Evolutionary conservation across 768 basidiomycete species (phyloP), one percentile per base, ranked within the genome.

Genomic region (Tulasnella sp.): DNA sequence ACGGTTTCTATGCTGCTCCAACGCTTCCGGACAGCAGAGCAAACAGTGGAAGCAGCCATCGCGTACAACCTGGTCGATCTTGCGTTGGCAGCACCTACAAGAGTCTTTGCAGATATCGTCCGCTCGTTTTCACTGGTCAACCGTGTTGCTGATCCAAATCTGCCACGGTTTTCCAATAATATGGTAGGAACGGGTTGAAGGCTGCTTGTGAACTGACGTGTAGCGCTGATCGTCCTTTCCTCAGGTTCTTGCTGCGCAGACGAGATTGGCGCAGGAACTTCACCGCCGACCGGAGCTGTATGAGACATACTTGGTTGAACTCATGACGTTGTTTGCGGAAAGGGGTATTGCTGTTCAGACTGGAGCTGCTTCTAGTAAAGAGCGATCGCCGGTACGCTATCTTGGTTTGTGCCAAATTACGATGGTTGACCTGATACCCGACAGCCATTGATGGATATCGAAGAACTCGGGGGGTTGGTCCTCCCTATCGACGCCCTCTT

Each of bases 1-100:
- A 92, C 90, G 2, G 80, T 92, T 12, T 92, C 91, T 0, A 94
- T 96, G 90, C 72, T 97, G 8, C 70, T 96, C 36, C 93, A 96
- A 69, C 79, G 90, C 5, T 72, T 94, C 19, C 79, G 86, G 23
- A 80, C 81, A 19, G 85, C 87, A 2, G 93, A 96, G 63, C 83
- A 88, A 0, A 80, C 82, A 0, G 85, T 90, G 14, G 91, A 97
- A 68, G 87, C 91, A 23, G 85, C 87, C 0, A 93, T 96, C 59
- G 84, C 90, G 2, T 85, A 86, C 65, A 93, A 91, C 65, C 75
- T 98, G 11, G 91, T 93, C 6, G 89, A 93, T 59, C 74, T 98
- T 15, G 92, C 90, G 1, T 72, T 93, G 39, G 76, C 77, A 46
- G 86, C 89, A 0, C 83, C 86, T 0, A 78, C 82, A 59, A 76